Evolutionary conservation across 441 rosid species (phyloP).

Genomic region (Breynia disticha): DNA sequence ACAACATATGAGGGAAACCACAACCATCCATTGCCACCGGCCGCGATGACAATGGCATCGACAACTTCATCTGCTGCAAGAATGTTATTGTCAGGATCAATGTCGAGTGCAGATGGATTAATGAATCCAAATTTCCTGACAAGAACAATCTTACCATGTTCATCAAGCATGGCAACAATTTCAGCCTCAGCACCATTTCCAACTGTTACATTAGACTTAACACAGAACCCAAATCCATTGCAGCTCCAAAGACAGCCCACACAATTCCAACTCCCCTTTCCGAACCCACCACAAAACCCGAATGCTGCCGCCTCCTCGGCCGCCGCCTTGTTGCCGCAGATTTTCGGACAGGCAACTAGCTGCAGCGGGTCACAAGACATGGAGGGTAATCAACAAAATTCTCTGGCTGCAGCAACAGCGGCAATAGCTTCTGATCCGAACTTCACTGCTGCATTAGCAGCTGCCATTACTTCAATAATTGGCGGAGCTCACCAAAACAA

Average conservation of each 20-base stretch:
- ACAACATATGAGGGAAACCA: slow-evolving; percentile 95
- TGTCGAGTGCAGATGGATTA: slow-evolving; percentile 72
- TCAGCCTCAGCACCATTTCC: slow-evolving; percentile 76
- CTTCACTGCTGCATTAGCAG: not conserved
- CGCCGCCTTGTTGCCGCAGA: not conserved
- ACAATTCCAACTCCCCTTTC: slow-evolving; percentile 42
- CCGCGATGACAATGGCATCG: slow-evolving; percentile 87
- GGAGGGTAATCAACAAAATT: not conserved
- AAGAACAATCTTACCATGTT: slow-evolving; percentile 63
- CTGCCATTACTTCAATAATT: not conserved
- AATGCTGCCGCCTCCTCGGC: not conserved
- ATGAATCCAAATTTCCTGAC: slow-evolving; percentile 70
- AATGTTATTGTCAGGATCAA: slow-evolving; percentile 84
- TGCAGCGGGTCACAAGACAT: not conserved
- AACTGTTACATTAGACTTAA: slow-evolving; percentile 63
- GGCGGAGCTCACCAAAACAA: not conserved
- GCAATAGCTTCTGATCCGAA: not conserved
- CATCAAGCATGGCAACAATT: slow-evolving; percentile 58
- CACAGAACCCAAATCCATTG: slow-evolving; percentile 47
- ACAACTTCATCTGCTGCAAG: slow-evolving; percentile 76
- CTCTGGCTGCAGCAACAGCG: slow-evolving; percentile 10
- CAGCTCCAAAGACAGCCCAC: slow-evolving; percentile 33
- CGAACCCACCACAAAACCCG: slow-evolving; percentile 20
- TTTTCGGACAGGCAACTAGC: not conserved
- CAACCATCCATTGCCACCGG: slow-evolving; percentile 85